Conservation (phyloP, 306 rosid genomes). For the Betula pendula region DNA sequence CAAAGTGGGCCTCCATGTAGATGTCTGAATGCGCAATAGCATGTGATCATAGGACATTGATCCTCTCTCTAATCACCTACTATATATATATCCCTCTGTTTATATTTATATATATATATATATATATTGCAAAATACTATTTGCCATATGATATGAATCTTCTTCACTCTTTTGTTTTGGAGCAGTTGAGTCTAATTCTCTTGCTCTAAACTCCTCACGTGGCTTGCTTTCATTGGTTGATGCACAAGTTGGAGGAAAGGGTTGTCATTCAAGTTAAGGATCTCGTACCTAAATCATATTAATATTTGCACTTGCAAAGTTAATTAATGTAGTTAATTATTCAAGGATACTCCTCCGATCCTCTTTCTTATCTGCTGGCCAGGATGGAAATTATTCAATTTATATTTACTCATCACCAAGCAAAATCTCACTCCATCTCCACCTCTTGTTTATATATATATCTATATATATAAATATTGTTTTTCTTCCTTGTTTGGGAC, state of each 20-base stretch:
- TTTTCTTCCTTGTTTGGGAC: conserved; percentile 43
- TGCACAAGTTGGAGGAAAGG: conserved; percentile 6
- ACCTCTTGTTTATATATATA: not conserved
- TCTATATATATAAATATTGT: too few species aligned
- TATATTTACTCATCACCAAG: conserved; percentile 2
- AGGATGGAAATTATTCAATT: conserved; percentile 15
- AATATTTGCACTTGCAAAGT: not conserved
- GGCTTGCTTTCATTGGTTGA: conserved; percentile 36
- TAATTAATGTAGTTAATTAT: too few species aligned
- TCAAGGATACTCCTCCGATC: not conserved
- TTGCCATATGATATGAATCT: conserved; percentile 28
- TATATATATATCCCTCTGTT: conserved; percentile 2
- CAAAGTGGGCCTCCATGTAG: conserved; percentile 89
- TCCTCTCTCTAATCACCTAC: conserved; percentile 26
- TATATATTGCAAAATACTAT: too few species aligned
- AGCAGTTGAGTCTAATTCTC: conserved; percentile 23
- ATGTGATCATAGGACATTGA: conserved; percentile 68
- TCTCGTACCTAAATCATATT: conserved; percentile 5
- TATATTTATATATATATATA: too few species aligned
- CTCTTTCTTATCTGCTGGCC: not conserved
- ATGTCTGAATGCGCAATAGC: conserved; percentile 65
- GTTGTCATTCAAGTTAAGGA: conserved; percentile 22
- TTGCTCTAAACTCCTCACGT: conserved; percentile 23
- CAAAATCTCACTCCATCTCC: conserved; percentile 22
- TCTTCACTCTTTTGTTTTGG: conserved; percentile 42